Evolutionary conservation across 164 flowering plant species (phyloP).

Genomic region (Dillenia suffruticosa): DNA sequence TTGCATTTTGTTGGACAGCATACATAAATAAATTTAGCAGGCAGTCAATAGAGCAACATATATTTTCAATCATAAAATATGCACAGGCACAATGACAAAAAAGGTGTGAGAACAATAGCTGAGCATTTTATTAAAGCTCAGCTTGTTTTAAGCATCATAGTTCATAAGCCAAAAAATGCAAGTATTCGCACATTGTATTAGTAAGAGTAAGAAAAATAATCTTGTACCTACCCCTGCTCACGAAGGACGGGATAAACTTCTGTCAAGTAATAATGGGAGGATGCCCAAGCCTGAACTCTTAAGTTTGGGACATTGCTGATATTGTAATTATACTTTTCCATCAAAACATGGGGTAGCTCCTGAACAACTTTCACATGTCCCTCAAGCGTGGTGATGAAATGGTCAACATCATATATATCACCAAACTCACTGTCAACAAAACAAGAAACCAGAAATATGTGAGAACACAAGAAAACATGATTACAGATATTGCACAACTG

Average conservation of each 20-base stretch:
- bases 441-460: not conserved
- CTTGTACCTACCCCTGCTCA: constrained; percentile 41
- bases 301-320: constrained; percentile 41
- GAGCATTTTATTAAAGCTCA: too few relatives aligned
- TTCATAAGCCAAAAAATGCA: too few relatives aligned
- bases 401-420: constrained; percentile 69
- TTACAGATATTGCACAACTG: too few relatives aligned
- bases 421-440: constrained; percentile 47
- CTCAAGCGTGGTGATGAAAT: constrained; percentile 54
- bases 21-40: too few relatives aligned
- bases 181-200: too few relatives aligned
- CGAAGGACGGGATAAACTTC: constrained; percentile 55
- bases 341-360: constrained; percentile 48
- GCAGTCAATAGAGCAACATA: too few relatives aligned
- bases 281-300: constrained; percentile 64
- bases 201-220: not conserved
- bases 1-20: too few relatives aligned
- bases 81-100: too few relatives aligned
- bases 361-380: constrained; percentile 57
- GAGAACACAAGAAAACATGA: too few relatives aligned
- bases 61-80: too few relatives aligned
- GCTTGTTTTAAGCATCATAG: too few relatives aligned
- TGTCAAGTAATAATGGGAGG: constrained; percentile 42
- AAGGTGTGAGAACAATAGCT: too few relatives aligned
- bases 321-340: constrained; percentile 57